phyloP scores from a whole-genome alignment of 2,329 filamentous ascomycete genomes.

The Dothistroma pini region DNA sequence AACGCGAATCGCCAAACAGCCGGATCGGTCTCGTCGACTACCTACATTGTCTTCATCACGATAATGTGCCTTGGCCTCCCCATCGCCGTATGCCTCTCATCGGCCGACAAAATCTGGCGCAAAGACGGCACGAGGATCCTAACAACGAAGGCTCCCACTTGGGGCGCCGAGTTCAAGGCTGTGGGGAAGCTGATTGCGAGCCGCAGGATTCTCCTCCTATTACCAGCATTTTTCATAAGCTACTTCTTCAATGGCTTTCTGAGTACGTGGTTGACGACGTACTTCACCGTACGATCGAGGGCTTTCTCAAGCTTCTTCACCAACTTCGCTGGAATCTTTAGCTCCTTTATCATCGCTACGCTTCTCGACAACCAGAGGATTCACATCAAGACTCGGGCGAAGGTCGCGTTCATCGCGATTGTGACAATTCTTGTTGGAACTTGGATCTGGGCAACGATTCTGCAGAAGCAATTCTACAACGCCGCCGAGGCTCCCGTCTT shows the following conservation, averaged over 20 bases:
- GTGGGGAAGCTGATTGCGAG: slow-evolving; percentile 58
- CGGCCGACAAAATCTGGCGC: slow-evolving; percentile 59
- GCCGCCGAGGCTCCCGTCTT: slow-evolving; percentile 52
- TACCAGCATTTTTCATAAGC: slow-evolving; percentile 66
- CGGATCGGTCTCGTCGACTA: slow-evolving; percentile 65
- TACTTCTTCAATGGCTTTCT: slow-evolving; percentile 70
- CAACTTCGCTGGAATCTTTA: slow-evolving; percentile 62
- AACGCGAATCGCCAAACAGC: slow-evolving; percentile 56
- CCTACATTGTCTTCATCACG: slow-evolving; percentile 67
- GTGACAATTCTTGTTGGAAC: slow-evolving; percentile 60
- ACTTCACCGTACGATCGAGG: slow-evolving; percentile 66
- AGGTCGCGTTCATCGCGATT: slow-evolving; percentile 54
- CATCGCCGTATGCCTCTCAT: slow-evolving; percentile 60
- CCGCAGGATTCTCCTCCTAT: slow-evolving; percentile 59
- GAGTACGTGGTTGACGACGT: slow-evolving; percentile 59
- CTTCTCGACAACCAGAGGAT: slow-evolving; percentile 60
- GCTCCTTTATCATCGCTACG: slow-evolving; percentile 62
- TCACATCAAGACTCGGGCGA: slow-evolving; percentile 52
- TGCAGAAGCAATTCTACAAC: slow-evolving; percentile 58
- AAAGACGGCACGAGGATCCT: slow-evolving; percentile 61
- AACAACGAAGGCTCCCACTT: slow-evolving; percentile 50
- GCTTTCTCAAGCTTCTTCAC: slow-evolving; percentile 68
- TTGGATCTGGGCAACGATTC: slow-evolving; percentile 68
- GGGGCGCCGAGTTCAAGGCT: slow-evolving; percentile 57
- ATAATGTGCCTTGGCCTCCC: slow-evolving; percentile 64